Base-by-base conservation (phyloP, 148 eudicot genomes). In the Dianthus caryophyllus region DNA sequence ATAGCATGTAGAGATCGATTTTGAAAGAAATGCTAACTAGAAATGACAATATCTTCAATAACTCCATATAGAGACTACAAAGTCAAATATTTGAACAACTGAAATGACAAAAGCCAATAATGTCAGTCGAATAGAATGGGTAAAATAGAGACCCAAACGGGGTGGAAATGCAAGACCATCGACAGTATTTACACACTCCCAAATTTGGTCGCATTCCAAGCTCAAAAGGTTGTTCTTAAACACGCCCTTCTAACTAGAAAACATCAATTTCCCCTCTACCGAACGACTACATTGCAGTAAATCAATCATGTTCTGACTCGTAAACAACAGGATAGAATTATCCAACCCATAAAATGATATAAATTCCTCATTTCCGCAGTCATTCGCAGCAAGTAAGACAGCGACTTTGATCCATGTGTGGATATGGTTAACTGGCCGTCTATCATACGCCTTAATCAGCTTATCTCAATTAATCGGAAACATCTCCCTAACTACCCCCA, bases 1-100 rank as follows among this genome's bases (percentile, higher is more conserved):
- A 33, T 18, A 59, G 9, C 63, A 41, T 22, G 44, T 29, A 21
- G 65, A 61, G 65, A n/a, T n/a, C n/a, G n/a, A n/a, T n/a, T n/a
- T n/a, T n/a, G n/a, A n/a, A n/a, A n/a, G n/a, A n/a, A n/a, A n/a
- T n/a, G n/a, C n/a, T n/a, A n/a, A n/a, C n/a, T n/a, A n/a, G n/a
- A n/a, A n/a, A n/a, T n/a, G n/a, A n/a, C n/a, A n/a, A n/a, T n/a
- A n/a, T n/a, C n/a, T 59, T 18, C 30, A 22, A 10, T 55, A n/a
- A 55, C 48, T 30, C 63, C 22, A 59, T 33, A 1, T 9, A 22
- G 18, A 21, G 27, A 21, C 65, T 61, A 15, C 17, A 29, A 39
- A 61, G n/a, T n/a, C n/a, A n/a, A n/a, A 41, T 41, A 41, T n/a
- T 2, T 4, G 24, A n/a, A 50, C 8, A 18, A 50, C 18, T 7